A percentile compares a stretch with the other conserved stretches of the same genome.
Conservation (phyloP, 1,139 yeast species). For the Scheffersomyces cryptocercus region DNA sequence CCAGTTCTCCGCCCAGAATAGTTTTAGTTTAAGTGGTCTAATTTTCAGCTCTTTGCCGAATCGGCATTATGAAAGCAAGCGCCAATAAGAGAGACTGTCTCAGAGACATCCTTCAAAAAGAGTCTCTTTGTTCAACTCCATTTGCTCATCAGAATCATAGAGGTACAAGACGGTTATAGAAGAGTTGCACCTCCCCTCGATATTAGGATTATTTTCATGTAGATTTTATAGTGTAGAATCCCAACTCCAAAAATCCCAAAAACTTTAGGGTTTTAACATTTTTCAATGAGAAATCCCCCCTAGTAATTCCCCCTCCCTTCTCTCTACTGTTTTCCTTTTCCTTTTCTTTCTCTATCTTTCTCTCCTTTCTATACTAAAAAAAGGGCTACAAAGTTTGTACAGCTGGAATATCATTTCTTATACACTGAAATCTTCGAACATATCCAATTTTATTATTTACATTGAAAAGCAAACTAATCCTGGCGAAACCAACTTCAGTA, state of each 20-base stretch:
- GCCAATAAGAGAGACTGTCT: neutral
- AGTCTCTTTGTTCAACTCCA: neutral
- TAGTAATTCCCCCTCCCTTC: too few species aligned
- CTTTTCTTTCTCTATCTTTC: too few species aligned
- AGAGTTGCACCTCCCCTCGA: too few species aligned
- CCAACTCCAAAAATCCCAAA: too few species aligned
- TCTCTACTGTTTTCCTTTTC: too few species aligned
- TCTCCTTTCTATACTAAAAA: too few species aligned
- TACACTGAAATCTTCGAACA: neutral
- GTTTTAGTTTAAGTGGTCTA: neutral
- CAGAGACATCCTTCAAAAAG: neutral
- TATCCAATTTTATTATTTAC: neutral
- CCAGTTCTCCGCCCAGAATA: neutral
- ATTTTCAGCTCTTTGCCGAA: neutral
- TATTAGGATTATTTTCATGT: too few species aligned
- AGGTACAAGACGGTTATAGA: neutral
- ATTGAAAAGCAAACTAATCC: neutral
- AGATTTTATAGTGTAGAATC: too few species aligned
- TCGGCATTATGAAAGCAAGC: neutral
- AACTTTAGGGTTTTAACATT: too few species aligned
- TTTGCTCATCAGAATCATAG: neutral
- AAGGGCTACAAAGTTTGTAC: too few species aligned
- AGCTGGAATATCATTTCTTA: neutral
- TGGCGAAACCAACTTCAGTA: neutral
- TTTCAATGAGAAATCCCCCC: too few species aligned